Conservation (phyloP, 768 basidiomycete genomes). For the Podaxis sp. region DNA sequence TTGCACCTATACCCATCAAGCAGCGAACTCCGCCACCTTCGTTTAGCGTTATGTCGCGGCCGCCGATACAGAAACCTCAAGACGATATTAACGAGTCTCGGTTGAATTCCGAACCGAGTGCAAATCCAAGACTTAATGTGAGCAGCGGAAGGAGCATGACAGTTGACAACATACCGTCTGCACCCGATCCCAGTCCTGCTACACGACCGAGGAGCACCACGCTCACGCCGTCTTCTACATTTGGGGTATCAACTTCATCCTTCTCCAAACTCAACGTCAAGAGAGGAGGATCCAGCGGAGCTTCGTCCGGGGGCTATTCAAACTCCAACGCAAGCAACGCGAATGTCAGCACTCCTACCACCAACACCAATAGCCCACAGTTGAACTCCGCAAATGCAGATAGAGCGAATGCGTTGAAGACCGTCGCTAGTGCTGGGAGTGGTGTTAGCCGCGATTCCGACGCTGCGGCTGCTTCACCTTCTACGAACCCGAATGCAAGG, state of each 20-base stretch:
- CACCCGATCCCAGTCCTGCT: slow-evolving; percentile 3
- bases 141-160: slow-evolving; percentile 9
- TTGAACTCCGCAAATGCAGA: slow-evolving; percentile 6
- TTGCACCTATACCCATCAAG: slow-evolving; percentile 58
- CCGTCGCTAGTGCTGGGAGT: neutral
- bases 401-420: slow-evolving; percentile 13
- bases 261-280: slow-evolving; percentile 8
- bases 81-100: neutral
- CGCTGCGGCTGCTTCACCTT: neutral
- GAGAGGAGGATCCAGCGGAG: slow-evolving; percentile 9
- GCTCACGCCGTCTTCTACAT: slow-evolving; percentile 26
- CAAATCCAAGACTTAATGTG: neutral
- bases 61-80: slow-evolving; percentile 31
- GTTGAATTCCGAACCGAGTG: neutral
- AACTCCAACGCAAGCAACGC: neutral
- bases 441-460: neutral
- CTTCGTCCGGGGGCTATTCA: neutral
- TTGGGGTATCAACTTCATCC: slow-evolving; percentile 16
- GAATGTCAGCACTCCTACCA: neutral
- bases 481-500: slow-evolving; percentile 12
- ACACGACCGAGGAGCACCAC: slow-evolving; percentile 37
- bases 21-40: slow-evolving; percentile 49
- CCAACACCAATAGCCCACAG: neutral
- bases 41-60: slow-evolving; percentile 61
- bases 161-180: slow-evolving; percentile 7